Conservation (phyloP, 2,329 filamentous ascomycete genomes). For the Verruconis gallopava region DNA sequence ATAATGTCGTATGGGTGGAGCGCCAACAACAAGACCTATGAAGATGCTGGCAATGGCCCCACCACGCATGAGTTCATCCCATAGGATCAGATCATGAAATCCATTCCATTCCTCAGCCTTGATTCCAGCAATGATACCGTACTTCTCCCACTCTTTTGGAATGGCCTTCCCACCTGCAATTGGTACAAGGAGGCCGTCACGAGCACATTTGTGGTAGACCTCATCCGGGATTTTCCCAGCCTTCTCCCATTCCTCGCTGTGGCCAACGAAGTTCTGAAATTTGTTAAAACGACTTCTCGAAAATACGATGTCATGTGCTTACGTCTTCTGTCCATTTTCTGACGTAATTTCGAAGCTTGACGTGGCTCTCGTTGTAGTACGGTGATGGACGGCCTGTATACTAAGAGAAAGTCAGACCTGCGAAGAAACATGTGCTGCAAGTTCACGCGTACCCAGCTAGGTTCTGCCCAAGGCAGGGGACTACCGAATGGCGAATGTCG, state of each 20-base stretch:
- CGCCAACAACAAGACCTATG: constrained; percentile 39
- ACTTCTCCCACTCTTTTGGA: constrained; percentile 1
- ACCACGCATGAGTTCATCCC: constrained; percentile 22
- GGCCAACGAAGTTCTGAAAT: background rate
- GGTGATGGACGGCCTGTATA: constrained; percentile 27
- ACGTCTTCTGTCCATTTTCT: constrained; percentile 21
- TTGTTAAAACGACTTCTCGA: background rate
- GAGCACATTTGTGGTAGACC: background rate
- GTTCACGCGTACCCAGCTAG: background rate
- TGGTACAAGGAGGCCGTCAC: background rate
- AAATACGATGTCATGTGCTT: background rate
- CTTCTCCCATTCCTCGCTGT: constrained; percentile 3
- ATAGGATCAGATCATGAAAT: constrained; percentile 25
- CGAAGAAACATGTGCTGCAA: background rate
- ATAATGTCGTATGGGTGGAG: constrained; percentile 49
- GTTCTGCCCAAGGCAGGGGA: background rate
- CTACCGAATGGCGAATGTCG: background rate
- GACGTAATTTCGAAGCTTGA: constrained; percentile 41
- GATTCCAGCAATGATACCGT: constrained; percentile 12
- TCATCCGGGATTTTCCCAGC: constrained; percentile 1
- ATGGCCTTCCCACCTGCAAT: constrained; percentile 1
- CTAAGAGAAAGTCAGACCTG: background rate
- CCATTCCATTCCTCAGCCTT: constrained; percentile 22
- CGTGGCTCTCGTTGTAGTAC: constrained; percentile 52
- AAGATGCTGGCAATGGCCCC: constrained; percentile 20